Evolutionary conservation across 1,139 yeast species (phyloP).

Genomic region (Hemisphaericaspora lyxosophila): DNA sequence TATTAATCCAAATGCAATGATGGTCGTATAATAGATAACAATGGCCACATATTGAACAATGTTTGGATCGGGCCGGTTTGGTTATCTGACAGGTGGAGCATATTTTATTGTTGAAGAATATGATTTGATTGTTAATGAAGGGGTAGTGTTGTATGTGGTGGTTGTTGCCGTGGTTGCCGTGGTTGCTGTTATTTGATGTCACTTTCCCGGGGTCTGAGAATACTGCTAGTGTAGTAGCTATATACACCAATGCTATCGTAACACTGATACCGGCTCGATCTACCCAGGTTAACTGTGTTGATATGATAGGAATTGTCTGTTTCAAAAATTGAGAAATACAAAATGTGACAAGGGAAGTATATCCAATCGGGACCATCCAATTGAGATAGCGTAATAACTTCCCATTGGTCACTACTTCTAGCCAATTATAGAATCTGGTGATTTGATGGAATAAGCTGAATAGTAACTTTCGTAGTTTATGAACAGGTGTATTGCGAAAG

Average conservation of each 20-base stretch:
- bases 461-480: conserved; percentile 18
- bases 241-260: conserved; percentile 38
- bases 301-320: conserved; percentile 30
- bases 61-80: conserved; percentile 89
- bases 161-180: too few relatives aligned
- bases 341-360: conserved; percentile 41
- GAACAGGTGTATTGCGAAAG: conserved; percentile 36
- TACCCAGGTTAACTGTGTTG: conserved; percentile 8
- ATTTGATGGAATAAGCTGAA: conserved; percentile 6
- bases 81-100: conserved; percentile 61
- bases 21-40: conserved; percentile 81
- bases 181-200: conserved; percentile 17
- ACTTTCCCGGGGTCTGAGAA: conserved; percentile 58
- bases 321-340: conserved; percentile 49
- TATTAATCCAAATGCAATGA: conserved; percentile 94
- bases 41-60: conserved; percentile 69
- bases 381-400: conserved; percentile 21
- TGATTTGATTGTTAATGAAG: conserved; percentile 45
- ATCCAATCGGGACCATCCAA: conserved; percentile 53
- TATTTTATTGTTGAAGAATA: conserved; percentile 48
- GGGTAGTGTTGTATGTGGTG: conserved; percentile 7
- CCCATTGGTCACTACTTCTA: conserved; percentile 16
- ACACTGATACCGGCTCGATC: conserved; percentile 19
- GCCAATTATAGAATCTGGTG: conserved; percentile 7
- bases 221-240: conserved; percentile 38